A percentile compares a stretch with the other conserved stretches of the same genome.
phyloP scores from a whole-genome alignment of 1,284 basidiomycete genomes.

The Ustilago curta region DNA sequence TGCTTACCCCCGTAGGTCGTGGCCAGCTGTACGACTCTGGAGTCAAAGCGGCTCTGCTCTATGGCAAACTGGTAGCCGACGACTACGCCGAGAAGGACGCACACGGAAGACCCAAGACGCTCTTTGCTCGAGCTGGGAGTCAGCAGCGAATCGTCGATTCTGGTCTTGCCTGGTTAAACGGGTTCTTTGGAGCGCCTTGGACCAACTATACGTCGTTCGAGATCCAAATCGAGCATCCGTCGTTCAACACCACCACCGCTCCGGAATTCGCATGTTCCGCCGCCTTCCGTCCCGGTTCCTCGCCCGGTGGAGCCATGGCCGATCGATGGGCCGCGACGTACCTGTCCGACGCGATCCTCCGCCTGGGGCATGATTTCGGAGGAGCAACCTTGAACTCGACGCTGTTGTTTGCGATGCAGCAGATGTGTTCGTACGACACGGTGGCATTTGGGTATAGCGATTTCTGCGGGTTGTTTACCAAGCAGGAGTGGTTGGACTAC shows the following conservation, averaged over 20 bases:
- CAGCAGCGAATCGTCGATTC: constrained; percentile 67
- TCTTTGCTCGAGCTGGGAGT: constrained; percentile 64
- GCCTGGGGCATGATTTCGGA: constrained; percentile 53
- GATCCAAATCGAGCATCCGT: constrained; percentile 63
- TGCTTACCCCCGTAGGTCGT: constrained; percentile 64
- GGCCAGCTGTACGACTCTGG: constrained; percentile 61
- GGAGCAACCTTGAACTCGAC: constrained; percentile 48
- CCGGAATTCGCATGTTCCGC: constrained; percentile 62
- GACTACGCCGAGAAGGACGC: constrained; percentile 33
- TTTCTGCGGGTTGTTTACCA: constrained; percentile 89
- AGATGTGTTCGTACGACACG: constrained; percentile 72
- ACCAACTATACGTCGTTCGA: constrained; percentile 51
- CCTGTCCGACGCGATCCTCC: constrained; percentile 56
- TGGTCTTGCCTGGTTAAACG: constrained; percentile 57
- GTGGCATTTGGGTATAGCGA: constrained; percentile 88
- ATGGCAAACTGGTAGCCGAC: constrained; percentile 39
- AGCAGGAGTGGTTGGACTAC: constrained; percentile 89
- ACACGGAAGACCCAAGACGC: constrained; percentile 31
- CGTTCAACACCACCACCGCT: constrained; percentile 66
- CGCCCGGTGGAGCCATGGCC: constrained; percentile 27
- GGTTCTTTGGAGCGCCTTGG: constrained; percentile 56
- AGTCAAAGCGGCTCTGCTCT: constrained; percentile 56
- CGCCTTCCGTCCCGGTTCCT: constrained; percentile 17
- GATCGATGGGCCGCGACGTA: constrained; percentile 60
- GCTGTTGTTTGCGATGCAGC: constrained; percentile 61